Conservation (phyloP, 164 flowering plant species). For the Vitis cinerea region DNA sequence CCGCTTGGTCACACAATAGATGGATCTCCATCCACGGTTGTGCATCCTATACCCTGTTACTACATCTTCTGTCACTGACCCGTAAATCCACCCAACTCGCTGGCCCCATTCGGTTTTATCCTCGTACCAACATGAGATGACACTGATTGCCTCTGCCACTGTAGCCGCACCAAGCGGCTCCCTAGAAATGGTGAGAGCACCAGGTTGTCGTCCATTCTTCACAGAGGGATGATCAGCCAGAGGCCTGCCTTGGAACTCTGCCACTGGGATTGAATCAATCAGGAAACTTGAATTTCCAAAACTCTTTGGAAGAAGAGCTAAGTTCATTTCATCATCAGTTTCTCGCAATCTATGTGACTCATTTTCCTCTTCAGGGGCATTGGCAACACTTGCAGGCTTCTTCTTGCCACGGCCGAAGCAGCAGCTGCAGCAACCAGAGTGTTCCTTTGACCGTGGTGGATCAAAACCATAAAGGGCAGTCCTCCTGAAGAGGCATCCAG, state of each 20-base stretch:
- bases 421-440: constrained; percentile 42
- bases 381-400: constrained; percentile 20
- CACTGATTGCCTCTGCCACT: constrained; percentile 64
- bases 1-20: constrained; percentile 77
- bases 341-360: constrained; percentile 37
- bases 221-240: constrained; percentile 76
- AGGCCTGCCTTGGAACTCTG: constrained; percentile 86
- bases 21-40: constrained; percentile 76
- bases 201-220: constrained; percentile 75
- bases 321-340: constrained; percentile 51
- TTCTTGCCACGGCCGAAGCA: constrained; percentile 40
- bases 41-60: constrained; percentile 89
- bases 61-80: constrained; percentile 87
- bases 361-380: constrained; percentile 20
- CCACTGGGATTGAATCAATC: constrained; percentile 73
- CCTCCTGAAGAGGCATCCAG: constrained; percentile 91
- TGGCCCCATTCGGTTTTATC: constrained; percentile 89
- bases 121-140: constrained; percentile 78
- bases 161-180: constrained; percentile 77
- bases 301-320: constrained; percentile 54
- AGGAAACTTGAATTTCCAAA: constrained; percentile 81
- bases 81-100: constrained; percentile 82
- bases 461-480: constrained; percentile 84
- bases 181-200: constrained; percentile 66
- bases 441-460: constrained; percentile 59